These are phyloP conservation scores for Stenogyne calaminthoides DNA, from an alignment of 305 asterid species.

Conservation along the genomic window DNA sequence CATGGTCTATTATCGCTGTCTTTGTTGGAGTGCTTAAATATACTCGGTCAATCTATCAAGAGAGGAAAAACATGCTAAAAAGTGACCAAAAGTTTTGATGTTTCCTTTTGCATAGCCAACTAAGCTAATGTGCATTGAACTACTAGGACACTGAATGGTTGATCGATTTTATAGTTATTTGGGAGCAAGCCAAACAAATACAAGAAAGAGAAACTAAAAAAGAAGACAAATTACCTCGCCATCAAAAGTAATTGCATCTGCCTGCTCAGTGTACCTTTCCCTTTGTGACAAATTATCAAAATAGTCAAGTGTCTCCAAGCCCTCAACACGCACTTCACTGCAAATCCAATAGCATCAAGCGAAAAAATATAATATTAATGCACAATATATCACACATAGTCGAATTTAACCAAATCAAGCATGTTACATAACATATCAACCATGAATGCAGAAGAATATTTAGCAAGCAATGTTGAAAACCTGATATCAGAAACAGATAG, in stretches of 20 bases:
- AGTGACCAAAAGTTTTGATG: conserved; percentile 5
- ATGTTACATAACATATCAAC: conserved; percentile 18
- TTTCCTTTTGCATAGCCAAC: conserved; percentile 17
- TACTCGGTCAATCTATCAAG: conserved; percentile 69
- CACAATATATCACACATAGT: neutral
- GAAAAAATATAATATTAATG: conserved; percentile 14
- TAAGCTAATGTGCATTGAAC: conserved; percentile 4
- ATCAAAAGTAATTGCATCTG: conserved; percentile 91
- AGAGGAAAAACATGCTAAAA: conserved; percentile 23
- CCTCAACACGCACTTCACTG: conserved; percentile 97
- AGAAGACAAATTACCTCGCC: conserved; percentile 60
- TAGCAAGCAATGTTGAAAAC: conserved; percentile 25
- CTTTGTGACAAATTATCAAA: conserved; percentile 64
- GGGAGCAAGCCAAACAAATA: conserved; percentile 7
- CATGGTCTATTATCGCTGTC: conserved; percentile 92
- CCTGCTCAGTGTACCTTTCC: conserved; percentile 86
- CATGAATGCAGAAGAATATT: conserved; percentile 19
- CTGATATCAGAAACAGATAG: conserved; percentile 62
- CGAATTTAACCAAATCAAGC: conserved; percentile 16
- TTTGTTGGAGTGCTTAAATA: conserved; percentile 82
- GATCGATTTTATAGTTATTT: conserved; percentile 12
- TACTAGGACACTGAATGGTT: conserved; percentile 23
- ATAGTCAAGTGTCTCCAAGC: conserved; percentile 73
- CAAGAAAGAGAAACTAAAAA: conserved; percentile 2
- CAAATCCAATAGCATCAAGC: conserved; percentile 50